A percentile compares a stretch with the other conserved stretches of the same genome.
Conservation (phyloP, 768 basidiomycete species). For the Lentinula guzmanii region DNA sequence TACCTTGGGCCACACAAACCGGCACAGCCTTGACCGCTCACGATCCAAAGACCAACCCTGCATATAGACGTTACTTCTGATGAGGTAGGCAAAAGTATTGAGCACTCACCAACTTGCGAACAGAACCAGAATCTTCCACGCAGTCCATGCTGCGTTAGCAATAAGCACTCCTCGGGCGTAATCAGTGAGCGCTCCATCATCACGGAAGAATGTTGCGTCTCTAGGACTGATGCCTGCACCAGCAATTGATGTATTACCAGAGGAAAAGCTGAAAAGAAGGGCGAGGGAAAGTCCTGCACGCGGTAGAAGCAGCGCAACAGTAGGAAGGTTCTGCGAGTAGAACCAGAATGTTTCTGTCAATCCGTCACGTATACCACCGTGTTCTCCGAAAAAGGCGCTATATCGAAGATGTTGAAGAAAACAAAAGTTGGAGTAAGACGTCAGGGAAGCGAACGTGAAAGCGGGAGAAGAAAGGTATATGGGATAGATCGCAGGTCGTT, state of each 20-base stretch:
- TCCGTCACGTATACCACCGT: constrained; percentile 43
- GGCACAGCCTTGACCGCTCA: constrained; percentile 71
- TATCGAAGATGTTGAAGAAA: constrained; percentile 77
- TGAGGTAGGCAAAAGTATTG: not conserved
- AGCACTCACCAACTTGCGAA: constrained; percentile 59
- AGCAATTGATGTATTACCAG: constrained; percentile 37
- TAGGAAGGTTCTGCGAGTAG: constrained; percentile 82
- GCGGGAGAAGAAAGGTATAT: constrained; percentile 80
- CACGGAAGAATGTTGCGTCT: constrained; percentile 72
- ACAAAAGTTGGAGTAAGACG: constrained; percentile 78
- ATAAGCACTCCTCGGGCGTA: constrained; percentile 79
- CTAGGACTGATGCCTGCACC: constrained; percentile 44
- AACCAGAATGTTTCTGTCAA: constrained; percentile 83
- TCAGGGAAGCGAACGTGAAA: constrained; percentile 68
- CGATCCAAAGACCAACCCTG: constrained; percentile 75
- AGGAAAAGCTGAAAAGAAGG: constrained; percentile 60
- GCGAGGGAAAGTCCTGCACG: constrained; percentile 73
- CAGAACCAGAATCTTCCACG: constrained; percentile 67
- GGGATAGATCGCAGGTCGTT: constrained; percentile 77
- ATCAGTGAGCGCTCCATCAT: constrained; percentile 59
- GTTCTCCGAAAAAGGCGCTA: constrained; percentile 55
- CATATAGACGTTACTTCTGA: not conserved
- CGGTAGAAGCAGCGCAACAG: constrained; percentile 76
- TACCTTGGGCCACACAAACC: constrained; percentile 82
- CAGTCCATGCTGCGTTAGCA: constrained; percentile 78